Evolutionary conservation across 371 early-diverging fungal genomes (phyloP).

Genomic region (Mucor circinelloides): DNA sequence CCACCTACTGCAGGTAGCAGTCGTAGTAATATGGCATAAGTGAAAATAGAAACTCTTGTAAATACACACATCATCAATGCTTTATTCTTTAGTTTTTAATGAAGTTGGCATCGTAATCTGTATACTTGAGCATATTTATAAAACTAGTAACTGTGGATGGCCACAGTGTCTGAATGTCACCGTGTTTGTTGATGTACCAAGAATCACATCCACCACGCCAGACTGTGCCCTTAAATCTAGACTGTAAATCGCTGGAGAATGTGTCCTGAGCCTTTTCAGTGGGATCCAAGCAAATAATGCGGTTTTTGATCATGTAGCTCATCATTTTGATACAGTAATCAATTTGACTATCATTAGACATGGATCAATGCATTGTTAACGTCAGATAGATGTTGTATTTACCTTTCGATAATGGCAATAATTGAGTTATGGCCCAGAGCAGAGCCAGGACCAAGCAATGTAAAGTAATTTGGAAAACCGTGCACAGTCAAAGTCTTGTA

Average conservation of each 20-base stretch:
- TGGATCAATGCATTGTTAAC: background rate
- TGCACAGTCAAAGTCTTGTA: slow-evolving; percentile 30
- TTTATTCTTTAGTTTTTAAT: slow-evolving; percentile 2
- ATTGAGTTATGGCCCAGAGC: slow-evolving; percentile 40
- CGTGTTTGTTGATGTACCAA: slow-evolving; percentile 21
- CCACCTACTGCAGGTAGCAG: slow-evolving; percentile 1
- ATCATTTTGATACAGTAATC: slow-evolving; percentile 15
- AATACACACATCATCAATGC: background rate
- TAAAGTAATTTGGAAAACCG: slow-evolving; percentile 45
- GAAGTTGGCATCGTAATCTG: slow-evolving; percentile 1
- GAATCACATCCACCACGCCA: slow-evolving; percentile 23
- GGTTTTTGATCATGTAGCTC: slow-evolving; percentile 17
- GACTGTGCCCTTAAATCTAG: slow-evolving; percentile 16
- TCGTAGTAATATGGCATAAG: background rate
- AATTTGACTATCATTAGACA: slow-evolving; percentile 14
- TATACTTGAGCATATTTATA: background rate
- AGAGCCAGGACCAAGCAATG: slow-evolving; percentile 42
- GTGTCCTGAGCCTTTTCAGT: slow-evolving; percentile 15
- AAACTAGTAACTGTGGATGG: background rate
- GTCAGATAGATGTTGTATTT: background rate
- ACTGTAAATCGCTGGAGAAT: slow-evolving; percentile 4
- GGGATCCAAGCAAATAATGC: slow-evolving; percentile 15
- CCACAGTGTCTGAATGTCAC: slow-evolving; percentile 15
- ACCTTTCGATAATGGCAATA: slow-evolving; percentile 33
- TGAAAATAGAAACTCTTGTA: background rate